Percentiles rank a stretch among this genome's conserved stretches.
Evolutionary conservation across 148 eudicot genomes (phyloP).

Genomic region (Agrostemma githago): DNA sequence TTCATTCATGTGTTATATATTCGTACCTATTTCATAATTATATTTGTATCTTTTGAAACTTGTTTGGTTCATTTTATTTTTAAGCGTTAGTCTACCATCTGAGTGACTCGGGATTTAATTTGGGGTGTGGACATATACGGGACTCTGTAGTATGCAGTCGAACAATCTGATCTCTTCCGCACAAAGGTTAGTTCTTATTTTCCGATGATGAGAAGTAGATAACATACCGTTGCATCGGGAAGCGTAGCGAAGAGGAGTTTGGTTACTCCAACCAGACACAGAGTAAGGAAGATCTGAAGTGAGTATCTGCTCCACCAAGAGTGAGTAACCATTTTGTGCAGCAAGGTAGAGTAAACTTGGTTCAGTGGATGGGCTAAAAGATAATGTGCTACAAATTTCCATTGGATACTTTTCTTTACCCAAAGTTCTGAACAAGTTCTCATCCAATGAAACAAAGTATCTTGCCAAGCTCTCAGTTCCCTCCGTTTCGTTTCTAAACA

Average conservation of each 20-base stretch:
- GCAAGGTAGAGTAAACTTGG: background rate
- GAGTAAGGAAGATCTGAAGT: background rate
- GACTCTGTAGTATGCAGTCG: too few relatives aligned
- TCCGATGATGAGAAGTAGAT: background rate
- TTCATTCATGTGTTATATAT: too few relatives aligned
- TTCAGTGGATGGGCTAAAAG: background rate
- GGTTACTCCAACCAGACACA: background rate
- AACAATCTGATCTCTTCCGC: too few relatives aligned
- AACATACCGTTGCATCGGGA: constrained; percentile 2
- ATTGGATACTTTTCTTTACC: background rate
- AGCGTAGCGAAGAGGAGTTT: background rate
- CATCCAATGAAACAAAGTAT: background rate
- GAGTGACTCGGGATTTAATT: too few relatives aligned
- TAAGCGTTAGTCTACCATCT: too few relatives aligned
- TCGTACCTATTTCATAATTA: too few relatives aligned
- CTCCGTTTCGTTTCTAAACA: background rate
- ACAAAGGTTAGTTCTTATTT: too few relatives aligned
- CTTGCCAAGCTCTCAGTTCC: background rate
- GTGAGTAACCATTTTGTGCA: background rate
- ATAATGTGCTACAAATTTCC: background rate
- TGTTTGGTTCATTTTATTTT: too few relatives aligned
- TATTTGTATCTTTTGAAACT: too few relatives aligned
- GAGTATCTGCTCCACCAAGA: background rate
- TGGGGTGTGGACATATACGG: too few relatives aligned
- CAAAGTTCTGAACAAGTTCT: background rate